A percentile compares a stretch with the other conserved stretches of the same genome.
Conservation (phyloP, 2,329 filamentous ascomycete genomes). For the Pezicula neosporulosa region DNA sequence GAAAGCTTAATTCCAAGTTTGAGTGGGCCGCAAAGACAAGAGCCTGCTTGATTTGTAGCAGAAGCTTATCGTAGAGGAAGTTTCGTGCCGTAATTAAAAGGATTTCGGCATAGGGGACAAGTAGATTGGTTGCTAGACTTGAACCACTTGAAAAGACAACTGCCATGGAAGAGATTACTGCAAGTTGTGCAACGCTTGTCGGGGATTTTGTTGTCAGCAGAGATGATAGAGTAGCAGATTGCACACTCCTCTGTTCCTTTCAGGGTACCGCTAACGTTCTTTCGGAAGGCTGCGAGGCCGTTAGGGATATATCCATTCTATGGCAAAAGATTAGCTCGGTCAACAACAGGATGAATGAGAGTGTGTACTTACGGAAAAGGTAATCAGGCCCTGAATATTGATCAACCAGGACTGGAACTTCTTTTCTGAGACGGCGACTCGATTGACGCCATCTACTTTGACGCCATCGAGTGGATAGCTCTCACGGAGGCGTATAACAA, state of each 20-base stretch:
- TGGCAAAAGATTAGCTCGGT: not conserved
- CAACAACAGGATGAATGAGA: not conserved
- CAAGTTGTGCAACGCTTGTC: slow-evolving; percentile 91
- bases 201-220: slow-evolving; percentile 81
- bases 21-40: no score
- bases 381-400: slow-evolving; percentile 87
- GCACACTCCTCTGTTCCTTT: slow-evolving; percentile 95
- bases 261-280: slow-evolving; percentile 82
- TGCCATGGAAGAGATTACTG: slow-evolving; percentile 88
- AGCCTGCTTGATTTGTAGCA: no score
- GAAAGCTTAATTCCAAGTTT: no score
- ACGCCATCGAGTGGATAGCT: slow-evolving; percentile 82
- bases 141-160: slow-evolving; percentile 96
- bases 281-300: slow-evolving; percentile 78
- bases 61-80: no score
- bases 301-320: slow-evolving; percentile 83
- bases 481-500: slow-evolving; percentile 75
- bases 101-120: slow-evolving; percentile 89
- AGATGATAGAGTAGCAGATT: slow-evolving; percentile 95
- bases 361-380: slow-evolving; percentile 62
- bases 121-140: slow-evolving; percentile 87
- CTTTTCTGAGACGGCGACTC: slow-evolving; percentile 83
- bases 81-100: slow-evolving; percentile 57
- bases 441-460: slow-evolving; percentile 70
- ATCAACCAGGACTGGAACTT: slow-evolving; percentile 93